Conservation (phyloP, 2,329 filamentous ascomycete species). For the Colletotrichum phormii region DNA sequence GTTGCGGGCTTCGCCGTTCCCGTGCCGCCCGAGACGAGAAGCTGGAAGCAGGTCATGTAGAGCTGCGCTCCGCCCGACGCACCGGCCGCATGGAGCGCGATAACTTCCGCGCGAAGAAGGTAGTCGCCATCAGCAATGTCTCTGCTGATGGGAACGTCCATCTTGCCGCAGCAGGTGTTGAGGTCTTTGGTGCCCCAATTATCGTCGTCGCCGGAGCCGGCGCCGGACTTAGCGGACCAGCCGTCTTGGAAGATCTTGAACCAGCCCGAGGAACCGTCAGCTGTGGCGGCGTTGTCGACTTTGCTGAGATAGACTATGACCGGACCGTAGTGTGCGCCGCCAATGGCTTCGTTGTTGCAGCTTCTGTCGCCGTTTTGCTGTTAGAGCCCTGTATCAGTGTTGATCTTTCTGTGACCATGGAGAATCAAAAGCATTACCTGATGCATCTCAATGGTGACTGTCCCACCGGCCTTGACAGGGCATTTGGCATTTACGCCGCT, state of each 20-base stretch:
- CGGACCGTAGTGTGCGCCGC: slow-evolving; percentile 65
- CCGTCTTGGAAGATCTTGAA: slow-evolving; percentile 66
- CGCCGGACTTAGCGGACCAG: slow-evolving; percentile 47
- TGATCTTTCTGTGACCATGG: rapidly evolving
- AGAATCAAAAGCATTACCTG: slow-evolving; percentile 44
- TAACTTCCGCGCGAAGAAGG: slow-evolving; percentile 60
- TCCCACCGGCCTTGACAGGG: slow-evolving; percentile 58
- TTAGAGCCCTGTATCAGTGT: slow-evolving; percentile 5
- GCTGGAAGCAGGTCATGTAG: slow-evolving; percentile 54
- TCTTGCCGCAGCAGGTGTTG: slow-evolving; percentile 53
- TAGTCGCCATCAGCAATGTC: slow-evolving; percentile 51
- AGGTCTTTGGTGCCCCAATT: slow-evolving; percentile 58
- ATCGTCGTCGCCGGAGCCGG: slow-evolving; percentile 55
- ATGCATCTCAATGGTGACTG: slow-evolving; percentile 69
- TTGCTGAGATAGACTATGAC: slow-evolving; percentile 64
- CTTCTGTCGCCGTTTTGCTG: slow-evolving; percentile 59
- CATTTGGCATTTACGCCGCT: slow-evolving; percentile 54
- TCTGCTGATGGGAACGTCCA: slow-evolving; percentile 51
- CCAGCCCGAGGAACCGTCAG: slow-evolving; percentile 56
- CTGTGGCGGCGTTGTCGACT: slow-evolving; percentile 58
- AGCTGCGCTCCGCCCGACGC: slow-evolving; percentile 48
- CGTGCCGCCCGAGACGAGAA: slow-evolving; percentile 42
- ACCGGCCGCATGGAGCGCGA: slow-evolving; percentile 59
- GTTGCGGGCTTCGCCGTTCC: slow-evolving; percentile 45
- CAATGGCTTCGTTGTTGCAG: slow-evolving; percentile 62